Evolutionary conservation across 805 yeast genomes (phyloP).

Genomic region (Teunomyces cretensis): DNA sequence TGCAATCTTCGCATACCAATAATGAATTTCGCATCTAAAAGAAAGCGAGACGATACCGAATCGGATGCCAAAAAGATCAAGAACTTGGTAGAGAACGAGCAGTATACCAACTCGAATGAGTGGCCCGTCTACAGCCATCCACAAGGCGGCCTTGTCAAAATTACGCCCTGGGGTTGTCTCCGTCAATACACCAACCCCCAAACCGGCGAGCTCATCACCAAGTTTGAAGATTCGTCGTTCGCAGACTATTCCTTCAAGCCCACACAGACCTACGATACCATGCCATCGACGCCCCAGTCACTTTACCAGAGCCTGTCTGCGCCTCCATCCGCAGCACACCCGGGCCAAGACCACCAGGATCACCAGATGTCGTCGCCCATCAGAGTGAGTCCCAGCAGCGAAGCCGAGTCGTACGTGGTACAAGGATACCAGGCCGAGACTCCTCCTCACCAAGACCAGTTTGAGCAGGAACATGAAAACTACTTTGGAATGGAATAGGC

Average conservation of each 20-base stretch:
- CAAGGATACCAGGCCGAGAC: constrained; percentile 25
- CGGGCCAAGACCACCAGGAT: neutral
- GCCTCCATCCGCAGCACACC: neutral
- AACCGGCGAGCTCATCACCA: constrained; percentile 46
- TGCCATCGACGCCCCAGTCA: constrained; percentile 17
- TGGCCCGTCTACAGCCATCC: constrained; percentile 62
- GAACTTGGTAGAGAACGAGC: constrained; percentile 16
- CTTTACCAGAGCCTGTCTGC: constrained; percentile 6
- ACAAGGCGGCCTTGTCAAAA: constrained; percentile 59
- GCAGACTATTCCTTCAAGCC: constrained; percentile 18
- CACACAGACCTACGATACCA: neutral
- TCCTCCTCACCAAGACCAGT: constrained; percentile 10
- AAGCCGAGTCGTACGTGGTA: constrained; percentile 39
- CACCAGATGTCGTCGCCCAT: neutral
- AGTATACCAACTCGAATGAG: constrained; percentile 29
- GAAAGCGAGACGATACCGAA: constrained; percentile 23
- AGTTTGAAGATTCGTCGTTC: constrained; percentile 45
- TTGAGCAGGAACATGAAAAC: constrained; percentile 27
- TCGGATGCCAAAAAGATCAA: constrained; percentile 20
- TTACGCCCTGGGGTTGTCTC: constrained; percentile 64
- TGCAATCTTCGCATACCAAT: neutral
- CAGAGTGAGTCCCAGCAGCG: constrained; percentile 35
- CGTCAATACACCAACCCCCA: constrained; percentile 43
- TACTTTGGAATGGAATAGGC: constrained; percentile 23
- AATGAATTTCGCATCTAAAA: constrained; percentile 14